These are phyloP conservation scores for Achaetomiella virescens DNA, from an alignment of 495 filamentous ascomycete genomes.

Conservation along the genomic window DNA sequence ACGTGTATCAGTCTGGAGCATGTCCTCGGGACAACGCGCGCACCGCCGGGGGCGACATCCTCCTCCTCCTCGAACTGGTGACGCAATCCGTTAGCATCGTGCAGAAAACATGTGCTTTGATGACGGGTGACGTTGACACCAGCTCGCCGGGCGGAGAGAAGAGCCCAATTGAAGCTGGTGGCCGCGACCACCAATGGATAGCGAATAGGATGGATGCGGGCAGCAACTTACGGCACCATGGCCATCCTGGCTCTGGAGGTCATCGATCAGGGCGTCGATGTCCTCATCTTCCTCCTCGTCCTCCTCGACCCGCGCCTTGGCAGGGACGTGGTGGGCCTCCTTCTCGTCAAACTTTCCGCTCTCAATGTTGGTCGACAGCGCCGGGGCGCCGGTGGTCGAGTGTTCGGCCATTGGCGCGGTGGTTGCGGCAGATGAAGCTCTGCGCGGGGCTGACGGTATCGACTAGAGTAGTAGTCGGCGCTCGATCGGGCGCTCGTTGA, in stretches of 20 bases:
- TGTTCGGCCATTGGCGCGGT: slow-evolving; percentile 43
- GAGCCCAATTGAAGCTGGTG: not conserved
- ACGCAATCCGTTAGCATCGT: slow-evolving; percentile 14
- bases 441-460: slow-evolving; percentile 23
- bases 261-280: slow-evolving; percentile 75
- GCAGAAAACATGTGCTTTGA: not conserved
- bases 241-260: slow-evolving; percentile 72
- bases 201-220: not conserved
- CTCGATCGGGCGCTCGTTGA: slow-evolving; percentile 1
- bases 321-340: slow-evolving; percentile 25
- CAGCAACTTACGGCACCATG: slow-evolving; percentile 34
- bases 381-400: slow-evolving; percentile 40
- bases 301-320: slow-evolving; percentile 36
- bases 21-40: slow-evolving; percentile 54
- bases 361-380: slow-evolving; percentile 50
- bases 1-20: slow-evolving; percentile 60
- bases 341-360: slow-evolving; percentile 54
- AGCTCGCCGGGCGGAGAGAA: too few relatives aligned
- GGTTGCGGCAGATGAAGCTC: slow-evolving; percentile 30
- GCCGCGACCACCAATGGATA: not conserved
- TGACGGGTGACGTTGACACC: not conserved
- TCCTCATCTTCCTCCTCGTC: slow-evolving; percentile 66
- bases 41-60: slow-evolving; percentile 43
- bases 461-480: slow-evolving; percentile 10
- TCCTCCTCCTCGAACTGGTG: slow-evolving; percentile 50